Evolutionary conservation across 345 rosid species (phyloP), one percentile per base, ranked within the genome.

Genomic region (Gossypioides kirkii): DNA sequence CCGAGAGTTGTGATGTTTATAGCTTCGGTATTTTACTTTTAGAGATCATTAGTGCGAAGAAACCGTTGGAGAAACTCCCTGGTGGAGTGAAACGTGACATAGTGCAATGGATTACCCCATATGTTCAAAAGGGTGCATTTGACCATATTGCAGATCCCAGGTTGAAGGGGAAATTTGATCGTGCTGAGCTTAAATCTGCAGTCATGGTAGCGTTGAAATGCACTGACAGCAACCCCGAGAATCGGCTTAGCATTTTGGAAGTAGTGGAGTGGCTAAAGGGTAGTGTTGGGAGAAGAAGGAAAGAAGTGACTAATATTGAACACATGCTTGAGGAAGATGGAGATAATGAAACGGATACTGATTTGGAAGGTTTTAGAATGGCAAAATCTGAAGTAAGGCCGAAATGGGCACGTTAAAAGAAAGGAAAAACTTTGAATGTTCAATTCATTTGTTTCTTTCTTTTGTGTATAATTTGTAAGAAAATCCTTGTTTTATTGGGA

Each of bases 1-100:
- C 89, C 0, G 89, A 87, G 46, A 81, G 85, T 12, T 90, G 91
- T 45, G 94, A 90, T 46, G 91, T 87, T 9, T 87, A 85, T 14
- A 90, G 94, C 70, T 90, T 86, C n/a, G 94, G 91, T 2, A 83
- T 90, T 63, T 46, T 90, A 20, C 86, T 89, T 4, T 41, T 90
- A 0, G 91, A 87, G 64, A 82, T 87, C 62, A 76, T 90, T 20
- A 90, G 89, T 26, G 89, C 81, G 0, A 87, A 45, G 67, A 86
- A 84, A 58, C 94, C 90, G 10, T 53, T 87, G 54, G 87, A 90
- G 80, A 87, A 87, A 61, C 88, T 86, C 38, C 77, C 83, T 0
- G 84, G 88, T 0, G 91, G 94, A 1, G 78, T 79, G 45, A 86
- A 81, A 53, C 87, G 89, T 0, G 88, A 86, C 59, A 87, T 90